phyloP scores from a whole-genome alignment of 257 asterid species.

The Ligustrum vulgare region DNA sequence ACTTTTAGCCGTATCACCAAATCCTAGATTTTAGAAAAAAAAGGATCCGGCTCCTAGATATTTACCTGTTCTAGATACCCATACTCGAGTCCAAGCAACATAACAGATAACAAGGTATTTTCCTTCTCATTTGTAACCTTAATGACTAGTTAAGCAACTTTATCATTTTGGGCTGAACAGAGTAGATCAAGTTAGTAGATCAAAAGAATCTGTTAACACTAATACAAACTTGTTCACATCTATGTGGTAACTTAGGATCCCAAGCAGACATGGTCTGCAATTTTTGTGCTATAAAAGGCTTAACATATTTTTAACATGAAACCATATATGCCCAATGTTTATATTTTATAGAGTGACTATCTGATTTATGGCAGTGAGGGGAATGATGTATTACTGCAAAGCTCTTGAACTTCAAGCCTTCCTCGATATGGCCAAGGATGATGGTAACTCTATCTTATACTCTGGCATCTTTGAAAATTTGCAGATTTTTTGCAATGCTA shows the following conservation, averaged over 20 bases:
- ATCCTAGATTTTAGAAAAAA: too few species aligned
- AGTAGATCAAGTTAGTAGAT: background rate
- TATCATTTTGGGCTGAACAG: background rate
- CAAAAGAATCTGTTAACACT: background rate
- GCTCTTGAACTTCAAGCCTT: slow-evolving; percentile 98
- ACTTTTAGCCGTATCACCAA: too few species aligned
- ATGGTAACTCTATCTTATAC: slow-evolving; percentile 52
- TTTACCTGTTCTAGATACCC: too few species aligned
- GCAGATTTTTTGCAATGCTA: slow-evolving; percentile 8
- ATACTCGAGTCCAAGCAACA: too few species aligned
- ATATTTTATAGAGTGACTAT: slow-evolving; percentile 26
- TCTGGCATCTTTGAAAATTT: slow-evolving; percentile 9
- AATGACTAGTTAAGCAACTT: background rate
- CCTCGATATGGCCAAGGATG: slow-evolving; percentile 99
- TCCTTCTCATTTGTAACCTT: background rate
- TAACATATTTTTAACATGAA: background rate
- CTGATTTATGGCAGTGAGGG: slow-evolving; percentile 64
- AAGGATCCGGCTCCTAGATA: too few species aligned
- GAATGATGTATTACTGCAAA: slow-evolving; percentile 99
- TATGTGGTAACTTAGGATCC: background rate
- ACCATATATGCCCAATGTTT: background rate
- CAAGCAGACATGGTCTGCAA: background rate
- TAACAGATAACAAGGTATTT: background rate
- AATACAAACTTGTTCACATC: background rate
- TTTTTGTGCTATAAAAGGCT: background rate